Base-by-base conservation (phyloP, 1,284 basidiomycete species). In the Golubevia sp. region DNA sequence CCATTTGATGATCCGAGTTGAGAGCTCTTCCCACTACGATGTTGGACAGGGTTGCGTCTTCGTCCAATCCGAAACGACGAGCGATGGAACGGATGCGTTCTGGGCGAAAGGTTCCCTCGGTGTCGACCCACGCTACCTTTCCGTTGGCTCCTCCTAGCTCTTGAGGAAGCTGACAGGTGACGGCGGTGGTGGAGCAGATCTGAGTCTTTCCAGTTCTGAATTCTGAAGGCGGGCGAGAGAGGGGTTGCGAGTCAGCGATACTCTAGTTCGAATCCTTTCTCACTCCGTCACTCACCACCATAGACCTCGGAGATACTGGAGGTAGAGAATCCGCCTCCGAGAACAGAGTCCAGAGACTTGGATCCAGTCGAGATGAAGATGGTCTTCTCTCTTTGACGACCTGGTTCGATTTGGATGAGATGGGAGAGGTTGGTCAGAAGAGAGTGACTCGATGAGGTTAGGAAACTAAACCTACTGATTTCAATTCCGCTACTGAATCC, bases 1-100 rank as follows among this genome's bases (percentile, higher is more conserved):
- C 92, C 90, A 93, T 92, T 90, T 73, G 48, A 49, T 49, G 48
- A 18, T 49, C 48, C 48, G 48, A 49, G 48, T 49, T 49, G 18
- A 49, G n/a, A 60, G 26, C 34, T 38, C 24, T 58, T 34, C 55
- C 56, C 8, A 23, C 58, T 34, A 57, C 23, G 51, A 57, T 57
- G 30, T 57, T 57, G 4, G 15, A 11, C 27, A 57, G 54, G 8
- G 30, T 50, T 4, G 26, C n/a, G 26, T 57, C 56, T n/a, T 34
- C 56, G 27, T 57, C 56, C 23, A 57, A 38, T 24, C 27, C 56
- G 30, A 57, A 57, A 20, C 56, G 56, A 5, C 27, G 5, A 0
- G 56, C 56, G n/a, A 57, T 57, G 3, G n/a, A 38, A 7, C 20
- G 23, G 6, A 57, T 25, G 11, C 56, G 56, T 5, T 44, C 20